Percentiles rank a stretch among this genome's conserved stretches.
Conservation (phyloP, 2,329 filamentous ascomycete genomes). For the Metarhizium rileyi region DNA sequence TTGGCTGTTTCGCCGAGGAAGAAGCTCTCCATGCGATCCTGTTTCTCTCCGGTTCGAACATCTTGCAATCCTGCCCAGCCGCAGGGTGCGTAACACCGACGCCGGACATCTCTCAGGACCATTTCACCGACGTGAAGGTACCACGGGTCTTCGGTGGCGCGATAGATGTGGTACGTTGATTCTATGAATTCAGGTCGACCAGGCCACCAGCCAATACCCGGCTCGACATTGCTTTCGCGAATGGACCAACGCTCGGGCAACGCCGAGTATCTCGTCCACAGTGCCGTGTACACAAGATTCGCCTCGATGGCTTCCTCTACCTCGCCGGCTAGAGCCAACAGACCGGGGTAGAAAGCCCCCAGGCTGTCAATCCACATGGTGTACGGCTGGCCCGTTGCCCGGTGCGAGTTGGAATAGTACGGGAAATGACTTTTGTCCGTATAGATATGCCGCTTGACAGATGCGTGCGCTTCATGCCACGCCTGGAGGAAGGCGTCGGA, state of each 20-base stretch:
- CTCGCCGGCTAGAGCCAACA: slow-evolving; percentile 78
- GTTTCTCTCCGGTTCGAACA: slow-evolving; percentile 72
- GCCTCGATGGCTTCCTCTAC: slow-evolving; percentile 84
- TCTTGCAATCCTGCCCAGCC: slow-evolving; percentile 89
- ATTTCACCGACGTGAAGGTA: slow-evolving; percentile 95
- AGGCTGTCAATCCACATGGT: slow-evolving; percentile 95
- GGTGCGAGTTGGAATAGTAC: slow-evolving; percentile 85
- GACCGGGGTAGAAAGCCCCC: slow-evolving; percentile 87
- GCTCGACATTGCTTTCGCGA: slow-evolving; percentile 71
- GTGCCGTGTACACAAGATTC: slow-evolving; percentile 79
- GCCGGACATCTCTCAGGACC: slow-evolving; percentile 78
- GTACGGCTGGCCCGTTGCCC: slow-evolving; percentile 76
- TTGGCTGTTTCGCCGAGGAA: slow-evolving; percentile 95
- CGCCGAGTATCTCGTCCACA: slow-evolving; percentile 93
- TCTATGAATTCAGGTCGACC: slow-evolving; percentile 95
- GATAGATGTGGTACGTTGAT: slow-evolving; percentile 92
- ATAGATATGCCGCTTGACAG: slow-evolving; percentile 87
- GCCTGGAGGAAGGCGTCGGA: slow-evolving; percentile 69
- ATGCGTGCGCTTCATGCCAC: slow-evolving; percentile 78
- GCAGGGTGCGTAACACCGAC: slow-evolving; percentile 81
- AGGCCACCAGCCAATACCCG: slow-evolving; percentile 87
- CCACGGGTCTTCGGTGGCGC: slow-evolving; percentile 89
- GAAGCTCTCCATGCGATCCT: slow-evolving; percentile 97
- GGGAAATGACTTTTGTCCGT: slow-evolving; percentile 68
- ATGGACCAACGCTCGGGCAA: slow-evolving; percentile 92